Base-by-base conservation (phyloP, 2,329 filamentous ascomycete genomes). In the Thermothelomyces thermophilus region DNA sequence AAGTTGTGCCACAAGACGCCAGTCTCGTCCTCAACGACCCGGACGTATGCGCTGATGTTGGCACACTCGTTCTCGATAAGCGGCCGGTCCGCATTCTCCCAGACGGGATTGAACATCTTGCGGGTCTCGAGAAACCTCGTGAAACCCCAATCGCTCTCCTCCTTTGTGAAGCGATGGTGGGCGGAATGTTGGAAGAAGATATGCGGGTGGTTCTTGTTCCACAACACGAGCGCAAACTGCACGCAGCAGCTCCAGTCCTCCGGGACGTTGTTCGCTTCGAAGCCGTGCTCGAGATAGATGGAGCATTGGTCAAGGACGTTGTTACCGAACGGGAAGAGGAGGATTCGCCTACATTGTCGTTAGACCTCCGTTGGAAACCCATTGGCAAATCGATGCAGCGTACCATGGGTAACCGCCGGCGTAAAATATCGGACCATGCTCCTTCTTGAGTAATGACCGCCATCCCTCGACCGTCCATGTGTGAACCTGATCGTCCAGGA, bases 81-180 rank as follows among this genome's bases (percentile, higher is more conserved):
- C 8, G 86, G 88, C 50, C 86, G 78, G 33, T 69, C 72, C 19
- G 73, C 72, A 19, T 82, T 80, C 50, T 93, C 86, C 79, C 86
- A 95, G 1, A 81, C 77, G 30, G 83, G 73, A 53, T 84, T 84
- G 64, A 96, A 95, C 66, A 97, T 84, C 62, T 83, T 85, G 47
- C 89, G 79, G 43, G 95, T 77, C 66, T 97, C 93, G 11, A 90
- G 83, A 64, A 97, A 98, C 49, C 91, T 77, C n/a, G 93, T 98
- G 67, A 98, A 98, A 1, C 93, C 93, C 93, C 93, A 98, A 63
- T 98, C 93, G 20, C 89, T 90, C 68, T 98, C 93, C 37, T 97
- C 93, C 56, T 87, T 87, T 3, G 90, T 97, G 68, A 97, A 98
- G 52, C 93, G 86, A 66, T 98, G 93, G 60, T 90, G 89, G n/a